Percentiles rank a stretch among this genome's conserved stretches.
phyloP scores from a whole-genome alignment of 768 basidiomycete genomes.

The Hericium coralloides region DNA sequence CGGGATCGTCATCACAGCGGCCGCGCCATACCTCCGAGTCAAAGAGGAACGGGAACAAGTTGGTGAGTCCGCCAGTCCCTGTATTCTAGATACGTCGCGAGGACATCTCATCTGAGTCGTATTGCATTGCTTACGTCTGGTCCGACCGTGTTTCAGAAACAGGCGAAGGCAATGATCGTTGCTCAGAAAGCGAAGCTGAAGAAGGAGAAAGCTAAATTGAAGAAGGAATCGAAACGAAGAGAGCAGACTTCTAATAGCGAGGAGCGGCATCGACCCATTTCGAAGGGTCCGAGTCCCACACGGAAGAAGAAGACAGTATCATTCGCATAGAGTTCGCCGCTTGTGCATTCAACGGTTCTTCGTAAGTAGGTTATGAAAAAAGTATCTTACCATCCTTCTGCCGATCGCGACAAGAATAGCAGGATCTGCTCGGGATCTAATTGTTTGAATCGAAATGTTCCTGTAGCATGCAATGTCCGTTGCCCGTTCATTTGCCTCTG shows the following conservation, averaged over 20 bases:
- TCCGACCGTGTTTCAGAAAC: background rate
- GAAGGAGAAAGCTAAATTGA: background rate
- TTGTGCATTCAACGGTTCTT: background rate
- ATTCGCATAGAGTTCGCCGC: background rate
- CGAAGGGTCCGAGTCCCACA: background rate
- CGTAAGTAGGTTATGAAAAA: no score
- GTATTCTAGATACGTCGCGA: background rate
- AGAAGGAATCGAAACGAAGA: background rate
- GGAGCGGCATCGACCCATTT: background rate
- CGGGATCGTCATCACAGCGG: background rate
- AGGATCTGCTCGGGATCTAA: no score
- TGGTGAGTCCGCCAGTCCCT: background rate
- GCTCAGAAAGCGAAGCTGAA: background rate
- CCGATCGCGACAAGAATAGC: no score
- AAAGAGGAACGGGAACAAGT: background rate
- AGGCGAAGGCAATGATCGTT: background rate
- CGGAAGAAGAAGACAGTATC: conserved; percentile 1
- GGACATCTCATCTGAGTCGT: background rate
- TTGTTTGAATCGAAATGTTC: no score
- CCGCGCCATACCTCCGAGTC: background rate
- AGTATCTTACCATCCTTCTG: no score
- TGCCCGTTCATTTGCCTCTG: no score
- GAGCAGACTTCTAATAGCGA: background rate
- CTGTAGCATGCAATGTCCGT: no score
- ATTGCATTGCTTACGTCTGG: background rate